A percentile compares a stretch with the other conserved stretches of the same genome.
Evolutionary conservation across 352 stramenopile genomes (phyloP).

Genomic region (Phytopythium oedochilum): DNA sequence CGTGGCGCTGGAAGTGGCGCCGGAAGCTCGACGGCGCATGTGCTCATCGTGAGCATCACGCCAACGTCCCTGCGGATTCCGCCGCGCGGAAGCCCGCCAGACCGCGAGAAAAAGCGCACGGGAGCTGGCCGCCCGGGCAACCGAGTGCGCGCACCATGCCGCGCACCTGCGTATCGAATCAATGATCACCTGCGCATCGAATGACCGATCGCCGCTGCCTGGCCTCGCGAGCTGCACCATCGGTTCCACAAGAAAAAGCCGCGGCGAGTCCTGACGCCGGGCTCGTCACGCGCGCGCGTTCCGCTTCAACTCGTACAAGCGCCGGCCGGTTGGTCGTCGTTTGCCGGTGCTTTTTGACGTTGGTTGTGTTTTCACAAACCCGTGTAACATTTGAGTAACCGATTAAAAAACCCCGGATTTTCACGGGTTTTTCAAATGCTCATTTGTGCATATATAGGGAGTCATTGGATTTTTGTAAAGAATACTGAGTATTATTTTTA

Average conservation of each 20-base stretch:
- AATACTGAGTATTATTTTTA: too few species aligned
- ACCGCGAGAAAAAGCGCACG: slow-evolving; percentile 1
- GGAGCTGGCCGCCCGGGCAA: slow-evolving; percentile 34
- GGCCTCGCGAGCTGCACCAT: slow-evolving; percentile 65
- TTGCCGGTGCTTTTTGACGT: not conserved
- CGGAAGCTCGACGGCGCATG: slow-evolving; percentile 61
- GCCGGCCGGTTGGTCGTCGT: too few species aligned
- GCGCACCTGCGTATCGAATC: slow-evolving; percentile 53
- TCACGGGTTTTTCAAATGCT: too few species aligned
- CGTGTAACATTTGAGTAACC: too few species aligned
- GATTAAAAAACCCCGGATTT: too few species aligned
- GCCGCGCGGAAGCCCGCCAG: slow-evolving; percentile 4
- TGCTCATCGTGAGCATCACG: slow-evolving; percentile 78
- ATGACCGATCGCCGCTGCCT: slow-evolving; percentile 35
- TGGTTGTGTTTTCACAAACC: not conserved
- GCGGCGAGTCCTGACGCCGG: not conserved
- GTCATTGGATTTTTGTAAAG: too few species aligned
- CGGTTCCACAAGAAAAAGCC: slow-evolving; percentile 2
- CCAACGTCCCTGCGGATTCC: slow-evolving; percentile 47
- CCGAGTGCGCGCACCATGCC: slow-evolving; percentile 67
- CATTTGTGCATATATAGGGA: too few species aligned
- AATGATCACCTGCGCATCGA: too few species aligned
- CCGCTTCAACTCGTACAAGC: slow-evolving; percentile 2
- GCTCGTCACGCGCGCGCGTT: slow-evolving; percentile 6
- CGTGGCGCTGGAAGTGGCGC: too few species aligned